Evolutionary conservation across 2,329 filamentous ascomycete species (phyloP).

Genomic region (Sarocladiaceae sp.): DNA sequence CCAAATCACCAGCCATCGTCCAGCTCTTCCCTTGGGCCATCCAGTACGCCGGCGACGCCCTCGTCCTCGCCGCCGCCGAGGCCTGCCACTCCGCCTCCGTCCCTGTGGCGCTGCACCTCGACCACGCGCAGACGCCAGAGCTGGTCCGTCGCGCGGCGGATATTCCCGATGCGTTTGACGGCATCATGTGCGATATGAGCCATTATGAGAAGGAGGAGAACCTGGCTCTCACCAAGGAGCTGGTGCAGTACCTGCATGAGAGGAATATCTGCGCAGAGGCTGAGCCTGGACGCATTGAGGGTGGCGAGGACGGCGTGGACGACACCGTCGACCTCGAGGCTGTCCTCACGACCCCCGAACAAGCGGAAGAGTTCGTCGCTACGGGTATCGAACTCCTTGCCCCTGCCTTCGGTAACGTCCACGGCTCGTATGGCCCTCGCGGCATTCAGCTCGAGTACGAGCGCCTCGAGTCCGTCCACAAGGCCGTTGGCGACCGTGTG

Average conservation of each 20-base stretch:
- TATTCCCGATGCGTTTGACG: constrained; percentile 47
- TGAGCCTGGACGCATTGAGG: constrained; percentile 49
- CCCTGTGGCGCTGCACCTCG: constrained; percentile 57
- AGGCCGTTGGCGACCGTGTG: constrained; percentile 37
- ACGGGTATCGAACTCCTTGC: constrained; percentile 69
- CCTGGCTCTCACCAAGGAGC: constrained; percentile 32
- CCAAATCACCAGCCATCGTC: constrained; percentile 59
- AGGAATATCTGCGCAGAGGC: constrained; percentile 13
- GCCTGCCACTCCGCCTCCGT: constrained; percentile 49
- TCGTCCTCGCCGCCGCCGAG: constrained; percentile 48
- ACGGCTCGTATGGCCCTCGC: constrained; percentile 44
- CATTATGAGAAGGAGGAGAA: constrained; percentile 68
- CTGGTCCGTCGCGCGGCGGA: constrained; percentile 52
- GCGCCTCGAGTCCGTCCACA: constrained; percentile 26
- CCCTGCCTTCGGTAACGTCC: constrained; percentile 69
- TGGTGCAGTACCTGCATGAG: constrained; percentile 11
- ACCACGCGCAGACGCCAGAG: constrained; percentile 57
- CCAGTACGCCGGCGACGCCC: constrained; percentile 49
- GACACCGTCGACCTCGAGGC: constrained; percentile 45
- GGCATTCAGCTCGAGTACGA: constrained; percentile 19
- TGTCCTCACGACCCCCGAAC: constrained; percentile 57
- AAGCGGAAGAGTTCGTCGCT: constrained; percentile 62
- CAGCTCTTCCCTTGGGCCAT: constrained; percentile 69
- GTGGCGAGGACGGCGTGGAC: constrained; percentile 63
- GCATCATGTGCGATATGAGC: constrained; percentile 73